phyloP scores from a whole-genome alignment of 2,329 filamentous ascomycete species.

The Venturia carpophila region DNA sequence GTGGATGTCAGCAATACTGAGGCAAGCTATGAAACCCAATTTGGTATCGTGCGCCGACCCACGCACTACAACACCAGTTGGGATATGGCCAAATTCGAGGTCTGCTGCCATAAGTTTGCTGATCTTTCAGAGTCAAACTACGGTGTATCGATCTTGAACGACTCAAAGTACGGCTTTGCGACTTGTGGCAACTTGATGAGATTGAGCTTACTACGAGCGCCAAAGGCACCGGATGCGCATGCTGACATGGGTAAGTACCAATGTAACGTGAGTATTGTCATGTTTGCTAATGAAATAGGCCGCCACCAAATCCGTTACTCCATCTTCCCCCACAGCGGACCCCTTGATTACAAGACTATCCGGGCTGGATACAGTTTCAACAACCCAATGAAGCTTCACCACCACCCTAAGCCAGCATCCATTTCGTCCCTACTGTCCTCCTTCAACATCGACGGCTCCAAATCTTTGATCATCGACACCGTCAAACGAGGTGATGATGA shows the following conservation, averaged over 20 bases:
- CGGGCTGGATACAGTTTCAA: constrained; percentile 87
- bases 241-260: constrained; percentile 69
- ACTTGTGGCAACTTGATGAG: constrained; percentile 85
- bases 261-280: not conserved
- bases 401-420: constrained; percentile 27
- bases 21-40: constrained; percentile 92
- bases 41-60: constrained; percentile 76
- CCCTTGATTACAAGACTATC: constrained; percentile 64
- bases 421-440: constrained; percentile 39
- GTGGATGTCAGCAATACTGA: constrained; percentile 86
- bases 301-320: constrained; percentile 81
- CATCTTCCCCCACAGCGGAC: constrained; percentile 74
- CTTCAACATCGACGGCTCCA: constrained; percentile 56
- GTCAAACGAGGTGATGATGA: constrained; percentile 73
- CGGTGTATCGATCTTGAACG: constrained; percentile 87
- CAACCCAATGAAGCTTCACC: constrained; percentile 59
- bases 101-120: constrained; percentile 91
- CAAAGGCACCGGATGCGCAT: constrained; percentile 87
- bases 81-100: constrained; percentile 98
- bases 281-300: constrained; percentile 28
- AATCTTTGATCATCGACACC: constrained; percentile 72
- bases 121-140: constrained; percentile 83
- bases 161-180: constrained; percentile 93
- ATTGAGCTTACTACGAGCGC: constrained; percentile 72
- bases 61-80: constrained; percentile 98